These are phyloP conservation scores for Heterobasidion irregulare DNA, from an alignment of 1,284 basidiomycete species.

Conservation along the genomic window DNA sequence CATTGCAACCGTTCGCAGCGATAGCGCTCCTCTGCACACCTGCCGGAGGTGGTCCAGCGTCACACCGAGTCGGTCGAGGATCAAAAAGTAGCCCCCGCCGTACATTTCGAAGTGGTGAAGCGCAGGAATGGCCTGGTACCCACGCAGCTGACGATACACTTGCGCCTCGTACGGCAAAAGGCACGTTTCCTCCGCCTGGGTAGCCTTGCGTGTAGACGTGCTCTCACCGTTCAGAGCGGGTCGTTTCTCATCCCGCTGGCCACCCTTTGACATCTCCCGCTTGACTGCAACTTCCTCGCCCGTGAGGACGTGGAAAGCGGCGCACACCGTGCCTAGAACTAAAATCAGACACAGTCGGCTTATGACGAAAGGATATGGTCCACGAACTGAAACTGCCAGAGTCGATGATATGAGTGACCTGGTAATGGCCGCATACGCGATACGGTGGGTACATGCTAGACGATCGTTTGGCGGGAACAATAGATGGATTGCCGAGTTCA, in stretches of 20 bases:
- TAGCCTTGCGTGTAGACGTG: background rate
- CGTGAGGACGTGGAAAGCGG: background rate
- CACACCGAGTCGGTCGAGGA: conserved; percentile 14
- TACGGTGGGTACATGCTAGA: background rate
- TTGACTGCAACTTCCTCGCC: background rate
- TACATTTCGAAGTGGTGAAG: conserved; percentile 8
- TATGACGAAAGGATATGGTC: background rate
- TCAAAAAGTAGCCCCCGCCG: conserved; percentile 5
- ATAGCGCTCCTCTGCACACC: conserved; percentile 11
- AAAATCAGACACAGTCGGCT: background rate
- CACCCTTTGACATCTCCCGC: background rate
- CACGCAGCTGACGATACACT: conserved; percentile 5
- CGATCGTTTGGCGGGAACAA: no score
- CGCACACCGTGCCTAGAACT: background rate
- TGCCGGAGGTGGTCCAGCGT: conserved; percentile 8
- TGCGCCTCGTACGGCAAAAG: conserved; percentile 4
- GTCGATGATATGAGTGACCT: background rate
- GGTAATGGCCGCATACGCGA: background rate
- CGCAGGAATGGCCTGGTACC: conserved; percentile 1
- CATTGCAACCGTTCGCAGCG: conserved; percentile 12
- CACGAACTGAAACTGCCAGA: background rate
- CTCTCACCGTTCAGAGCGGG: no score
- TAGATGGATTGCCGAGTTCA: background rate
- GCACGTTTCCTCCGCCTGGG: background rate
- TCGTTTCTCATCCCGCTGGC: background rate